A percentile compares a stretch with the other conserved stretches of the same genome.
Conservation (phyloP, 768 basidiomycete species). For the Rhodosporidiobolus sp. region DNA sequence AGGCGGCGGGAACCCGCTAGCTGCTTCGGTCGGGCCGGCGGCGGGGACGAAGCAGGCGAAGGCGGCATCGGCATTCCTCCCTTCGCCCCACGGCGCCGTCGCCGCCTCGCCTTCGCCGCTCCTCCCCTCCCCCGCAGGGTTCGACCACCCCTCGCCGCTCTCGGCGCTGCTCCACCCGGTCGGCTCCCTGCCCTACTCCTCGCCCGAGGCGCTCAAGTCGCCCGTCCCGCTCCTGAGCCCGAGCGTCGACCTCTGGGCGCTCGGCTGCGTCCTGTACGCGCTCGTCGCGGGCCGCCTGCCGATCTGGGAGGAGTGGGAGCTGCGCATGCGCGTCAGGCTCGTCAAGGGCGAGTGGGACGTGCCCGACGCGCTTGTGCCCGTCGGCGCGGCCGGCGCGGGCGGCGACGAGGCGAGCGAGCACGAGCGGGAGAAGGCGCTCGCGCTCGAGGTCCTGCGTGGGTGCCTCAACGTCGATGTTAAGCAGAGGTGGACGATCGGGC, state of each 20-base stretch:
- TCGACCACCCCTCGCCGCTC: slow-evolving; percentile 11
- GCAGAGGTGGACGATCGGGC: slow-evolving; percentile 72
- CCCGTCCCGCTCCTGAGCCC: slow-evolving; percentile 49
- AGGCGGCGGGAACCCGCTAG: neutral
- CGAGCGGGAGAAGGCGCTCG: slow-evolving; percentile 12
- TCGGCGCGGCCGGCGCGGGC: neutral
- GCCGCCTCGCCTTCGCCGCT: neutral
- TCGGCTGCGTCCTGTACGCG: slow-evolving; percentile 83
- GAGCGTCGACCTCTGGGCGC: slow-evolving; percentile 88
- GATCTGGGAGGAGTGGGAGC: slow-evolving; percentile 85
- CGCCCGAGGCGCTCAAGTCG: slow-evolving; percentile 44
- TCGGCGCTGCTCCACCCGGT: slow-evolving; percentile 36
- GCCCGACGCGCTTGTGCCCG: slow-evolving; percentile 40
- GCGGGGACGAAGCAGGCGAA: neutral
- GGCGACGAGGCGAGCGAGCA: neutral
- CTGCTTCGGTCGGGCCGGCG: slow-evolving; percentile 9
- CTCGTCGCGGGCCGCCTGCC: slow-evolving; percentile 81
- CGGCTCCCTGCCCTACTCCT: slow-evolving; percentile 46
- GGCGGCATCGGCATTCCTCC: neutral
- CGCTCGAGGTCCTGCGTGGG: slow-evolving; percentile 62
- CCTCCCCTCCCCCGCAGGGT: neutral
- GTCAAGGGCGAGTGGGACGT: slow-evolving; percentile 63
- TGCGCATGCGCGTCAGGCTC: slow-evolving; percentile 86
- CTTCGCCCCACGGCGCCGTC: neutral
- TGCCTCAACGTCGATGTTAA: slow-evolving; percentile 67